These are phyloP conservation scores for Lathyrus aphaca DNA, from an alignment of 306 rosid species.

Conservation along the genomic window DNA sequence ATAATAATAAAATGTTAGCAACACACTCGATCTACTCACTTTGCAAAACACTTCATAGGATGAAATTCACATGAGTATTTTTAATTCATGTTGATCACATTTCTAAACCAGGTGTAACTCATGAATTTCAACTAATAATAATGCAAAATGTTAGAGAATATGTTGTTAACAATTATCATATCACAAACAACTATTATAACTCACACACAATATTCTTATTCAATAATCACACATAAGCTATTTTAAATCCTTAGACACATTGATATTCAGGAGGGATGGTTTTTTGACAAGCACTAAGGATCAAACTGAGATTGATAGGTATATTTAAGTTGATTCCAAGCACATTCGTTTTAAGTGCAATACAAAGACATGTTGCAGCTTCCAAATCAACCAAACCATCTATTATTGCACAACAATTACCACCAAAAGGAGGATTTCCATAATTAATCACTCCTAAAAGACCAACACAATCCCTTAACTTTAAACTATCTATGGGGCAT, in stretches of 20 bases:
- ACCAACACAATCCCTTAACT: constrained; percentile 66
- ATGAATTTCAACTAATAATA: neutral
- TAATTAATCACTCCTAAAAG: constrained; percentile 57
- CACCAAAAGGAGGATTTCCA: constrained; percentile 57
- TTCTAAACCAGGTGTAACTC: too few species aligned
- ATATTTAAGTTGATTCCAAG: constrained; percentile 69
- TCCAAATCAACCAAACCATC: constrained; percentile 67
- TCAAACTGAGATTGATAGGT: constrained; percentile 58
- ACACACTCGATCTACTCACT: neutral
- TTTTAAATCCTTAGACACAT: constrained; percentile 42
- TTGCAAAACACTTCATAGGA: neutral
- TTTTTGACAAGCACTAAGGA: constrained; percentile 81
- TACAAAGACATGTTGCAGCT: constrained; percentile 80
- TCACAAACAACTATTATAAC: too few species aligned
- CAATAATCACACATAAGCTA: neutral
- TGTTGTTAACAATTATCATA: neutral
- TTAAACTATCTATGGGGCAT: constrained; percentile 72
- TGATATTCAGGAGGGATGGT: constrained; percentile 68
- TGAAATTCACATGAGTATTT: neutral
- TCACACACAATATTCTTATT: neutral
- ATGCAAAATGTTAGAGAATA: neutral
- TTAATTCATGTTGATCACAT: too few species aligned
- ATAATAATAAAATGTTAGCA: neutral
- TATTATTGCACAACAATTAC: constrained; percentile 67
- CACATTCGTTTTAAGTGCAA: constrained; percentile 75